A percentile compares a stretch with the other conserved stretches of the same genome.
phyloP scores from a whole-genome alignment of 352 stramenopile species.

The Globisporangium barbulae region DNA sequence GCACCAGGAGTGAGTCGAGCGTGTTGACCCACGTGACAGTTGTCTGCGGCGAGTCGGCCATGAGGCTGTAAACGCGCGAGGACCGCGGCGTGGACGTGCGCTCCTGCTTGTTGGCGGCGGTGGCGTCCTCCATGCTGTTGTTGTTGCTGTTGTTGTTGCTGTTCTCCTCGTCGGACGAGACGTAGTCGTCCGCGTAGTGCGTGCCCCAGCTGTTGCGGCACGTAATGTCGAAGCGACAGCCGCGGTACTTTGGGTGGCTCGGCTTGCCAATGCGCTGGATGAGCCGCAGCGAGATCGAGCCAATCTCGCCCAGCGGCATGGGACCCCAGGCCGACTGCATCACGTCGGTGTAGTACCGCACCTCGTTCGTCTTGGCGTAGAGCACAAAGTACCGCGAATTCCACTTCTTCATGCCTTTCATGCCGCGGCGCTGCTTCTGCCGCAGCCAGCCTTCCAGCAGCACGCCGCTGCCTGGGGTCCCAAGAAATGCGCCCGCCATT shows the following conservation, averaged over 20 bases:
- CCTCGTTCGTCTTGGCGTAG: slow-evolving; percentile 67
- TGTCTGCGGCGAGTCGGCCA: slow-evolving; percentile 72
- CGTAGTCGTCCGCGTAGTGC: slow-evolving; percentile 76
- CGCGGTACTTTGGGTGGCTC: slow-evolving; percentile 77
- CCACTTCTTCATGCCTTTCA: slow-evolving; percentile 85
- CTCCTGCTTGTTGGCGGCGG: slow-evolving; percentile 21
- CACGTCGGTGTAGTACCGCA: slow-evolving; percentile 80
- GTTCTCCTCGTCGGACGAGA: slow-evolving; percentile 75
- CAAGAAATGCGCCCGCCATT: slow-evolving; percentile 43
- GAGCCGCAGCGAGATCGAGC: slow-evolving; percentile 73
- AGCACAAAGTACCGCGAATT: slow-evolving; percentile 82
- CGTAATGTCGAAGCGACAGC: slow-evolving; percentile 81
- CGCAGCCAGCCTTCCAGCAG: slow-evolving; percentile 76
- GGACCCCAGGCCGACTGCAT: slow-evolving; percentile 74
- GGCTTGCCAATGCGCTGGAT: slow-evolving; percentile 83
- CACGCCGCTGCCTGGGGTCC: slow-evolving; percentile 59
- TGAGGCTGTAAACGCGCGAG: slow-evolving; percentile 71
- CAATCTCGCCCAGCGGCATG: slow-evolving; percentile 73
- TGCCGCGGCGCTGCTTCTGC: slow-evolving; percentile 74
- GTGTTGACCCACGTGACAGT: slow-evolving; percentile 72
- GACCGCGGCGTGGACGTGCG: slow-evolving; percentile 50
- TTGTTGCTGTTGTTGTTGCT: slow-evolving; percentile 24
- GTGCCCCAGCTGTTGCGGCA: slow-evolving; percentile 77
- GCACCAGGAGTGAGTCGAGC: slow-evolving; percentile 65
- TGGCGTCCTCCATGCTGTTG: slow-evolving; percentile 19